A percentile compares a stretch with the other conserved stretches of the same genome.
phyloP scores from a whole-genome alignment of 345 rosid species.

The Mercurialis annua region DNA sequence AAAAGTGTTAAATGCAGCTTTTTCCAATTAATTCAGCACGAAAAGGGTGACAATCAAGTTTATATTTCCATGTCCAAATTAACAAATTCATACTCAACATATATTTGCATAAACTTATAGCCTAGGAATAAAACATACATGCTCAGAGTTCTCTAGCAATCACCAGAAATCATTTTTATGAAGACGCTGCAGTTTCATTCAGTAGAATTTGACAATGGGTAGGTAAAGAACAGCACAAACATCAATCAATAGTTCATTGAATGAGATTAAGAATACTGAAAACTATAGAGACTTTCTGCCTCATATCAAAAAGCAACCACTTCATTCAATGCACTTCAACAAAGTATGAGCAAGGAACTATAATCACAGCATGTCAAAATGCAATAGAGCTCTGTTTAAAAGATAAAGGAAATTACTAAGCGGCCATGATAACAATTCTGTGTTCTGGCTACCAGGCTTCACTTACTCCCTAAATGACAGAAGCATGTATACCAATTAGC shows the following conservation, averaged over 20 bases:
- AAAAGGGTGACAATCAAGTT: not conserved
- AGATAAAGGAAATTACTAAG: conserved; percentile 52
- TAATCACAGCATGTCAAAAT: conserved; percentile 18
- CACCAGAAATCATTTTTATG: not conserved
- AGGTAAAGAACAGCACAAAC: not conserved
- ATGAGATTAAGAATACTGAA: not conserved
- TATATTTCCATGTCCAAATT: not conserved
- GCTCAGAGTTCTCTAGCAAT: not conserved
- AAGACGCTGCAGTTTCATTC: not conserved
- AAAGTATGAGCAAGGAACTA: conserved; percentile 12
- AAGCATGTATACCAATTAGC: conserved; percentile 39
- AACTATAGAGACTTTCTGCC: not conserved
- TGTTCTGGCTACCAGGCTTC: conserved; percentile 47
- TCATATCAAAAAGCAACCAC: not conserved
- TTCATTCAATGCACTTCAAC: conserved; percentile 6
- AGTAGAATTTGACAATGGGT: not conserved
- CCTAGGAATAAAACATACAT: not conserved
- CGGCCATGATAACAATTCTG: conserved; percentile 42
- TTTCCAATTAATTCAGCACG: not conserved
- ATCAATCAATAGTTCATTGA: not conserved
- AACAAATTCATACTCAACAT: not conserved
- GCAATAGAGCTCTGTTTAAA: conserved; percentile 26
- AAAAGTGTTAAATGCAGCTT: not conserved
- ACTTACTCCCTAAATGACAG: conserved; percentile 56
- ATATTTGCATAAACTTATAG: no score